phyloP scores from a whole-genome alignment of 2,329 filamentous ascomycete genomes.

The Lithohypha guttulata region DNA sequence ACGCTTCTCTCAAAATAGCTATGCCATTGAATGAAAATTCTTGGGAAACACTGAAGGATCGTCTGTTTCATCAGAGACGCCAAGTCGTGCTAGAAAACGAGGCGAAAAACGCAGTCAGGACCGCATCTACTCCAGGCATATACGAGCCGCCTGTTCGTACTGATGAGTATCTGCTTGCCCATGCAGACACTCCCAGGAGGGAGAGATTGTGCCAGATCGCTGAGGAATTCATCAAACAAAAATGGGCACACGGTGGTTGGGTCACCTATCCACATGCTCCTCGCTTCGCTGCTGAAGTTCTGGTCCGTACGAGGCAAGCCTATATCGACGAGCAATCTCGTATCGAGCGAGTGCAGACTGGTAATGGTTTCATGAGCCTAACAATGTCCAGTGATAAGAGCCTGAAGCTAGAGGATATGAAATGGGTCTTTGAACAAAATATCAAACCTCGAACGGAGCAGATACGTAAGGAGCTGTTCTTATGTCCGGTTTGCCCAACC shows the following conservation, averaged over 20 bases:
- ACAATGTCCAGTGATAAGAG: conserved; percentile 39
- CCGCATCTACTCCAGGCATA: conserved; percentile 3
- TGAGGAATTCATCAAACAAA: conserved; percentile 56
- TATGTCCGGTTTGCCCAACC: conserved; percentile 59
- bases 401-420: conserved; percentile 73
- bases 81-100: conserved; percentile 43
- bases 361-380: conserved; percentile 35
- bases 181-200: conserved; percentile 52
- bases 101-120: conserved; percentile 2
- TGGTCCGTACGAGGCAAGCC: conserved; percentile 55
- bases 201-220: conserved; percentile 55
- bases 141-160: neutral
- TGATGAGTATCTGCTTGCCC: conserved; percentile 7
- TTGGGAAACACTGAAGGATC: conserved; percentile 59
- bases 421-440: conserved; percentile 70
- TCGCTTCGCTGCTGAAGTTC: conserved; percentile 60
- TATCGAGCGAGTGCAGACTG: conserved; percentile 43
- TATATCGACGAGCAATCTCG: conserved; percentile 54
- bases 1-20: conserved; percentile 60
- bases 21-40: conserved; percentile 56
- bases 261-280: conserved; percentile 54
- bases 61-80: conserved; percentile 54
- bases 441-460: conserved; percentile 58
- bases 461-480: conserved; percentile 60
- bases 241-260: conserved; percentile 54